Percentiles rank a stretch among this genome's conserved stretches.
These are phyloP conservation scores for Brassica incana DNA, from an alignment of 345 rosid species.

Conservation along the genomic window DNA sequence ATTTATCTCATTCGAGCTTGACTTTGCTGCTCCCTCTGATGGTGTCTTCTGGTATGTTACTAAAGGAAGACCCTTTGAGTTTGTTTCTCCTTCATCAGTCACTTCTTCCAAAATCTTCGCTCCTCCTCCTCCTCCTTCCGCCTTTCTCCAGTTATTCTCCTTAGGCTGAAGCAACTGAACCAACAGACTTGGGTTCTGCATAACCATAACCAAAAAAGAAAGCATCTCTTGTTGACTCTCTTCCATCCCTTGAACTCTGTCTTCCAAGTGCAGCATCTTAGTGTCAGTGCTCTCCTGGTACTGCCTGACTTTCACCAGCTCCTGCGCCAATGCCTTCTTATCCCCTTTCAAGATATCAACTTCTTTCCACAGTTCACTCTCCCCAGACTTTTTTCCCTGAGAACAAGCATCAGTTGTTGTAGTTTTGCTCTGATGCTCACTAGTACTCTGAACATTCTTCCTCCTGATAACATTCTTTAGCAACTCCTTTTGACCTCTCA, in stretches of 20 bases:
- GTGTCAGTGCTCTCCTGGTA: constrained; percentile 68
- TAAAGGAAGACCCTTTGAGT: constrained; percentile 58
- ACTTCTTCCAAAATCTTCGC: constrained; percentile 56
- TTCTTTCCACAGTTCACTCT: constrained; percentile 59
- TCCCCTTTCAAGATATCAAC: constrained; percentile 78
- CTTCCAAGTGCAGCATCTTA: constrained; percentile 62
- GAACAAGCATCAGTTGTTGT: constrained; percentile 35
- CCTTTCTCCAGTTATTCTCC: constrained; percentile 61
- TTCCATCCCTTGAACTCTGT: constrained; percentile 86
- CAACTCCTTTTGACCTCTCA: constrained; percentile 69
- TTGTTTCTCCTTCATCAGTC: constrained; percentile 43
- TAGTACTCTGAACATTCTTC: constrained; percentile 58
- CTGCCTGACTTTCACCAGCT: constrained; percentile 69
- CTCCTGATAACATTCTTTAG: constrained; percentile 65
- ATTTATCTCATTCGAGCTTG: constrained; percentile 43
- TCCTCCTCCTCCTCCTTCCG: constrained; percentile 43
- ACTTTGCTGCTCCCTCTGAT: constrained; percentile 43
- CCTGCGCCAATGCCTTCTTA: constrained; percentile 63
- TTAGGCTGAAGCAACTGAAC: constrained; percentile 77
- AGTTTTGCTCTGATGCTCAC: constrained; percentile 47
- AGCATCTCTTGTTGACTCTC: constrained; percentile 93
- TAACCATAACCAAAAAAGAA: constrained; percentile 85
- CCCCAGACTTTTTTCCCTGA: constrained; percentile 34
- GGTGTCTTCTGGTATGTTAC: constrained; percentile 71
- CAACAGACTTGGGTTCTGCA: constrained; percentile 80